Evolutionary conservation across 352 stramenopile species (phyloP), one percentile per base, ranked within the genome.

Genomic region (Aphanomyces astaci): DNA sequence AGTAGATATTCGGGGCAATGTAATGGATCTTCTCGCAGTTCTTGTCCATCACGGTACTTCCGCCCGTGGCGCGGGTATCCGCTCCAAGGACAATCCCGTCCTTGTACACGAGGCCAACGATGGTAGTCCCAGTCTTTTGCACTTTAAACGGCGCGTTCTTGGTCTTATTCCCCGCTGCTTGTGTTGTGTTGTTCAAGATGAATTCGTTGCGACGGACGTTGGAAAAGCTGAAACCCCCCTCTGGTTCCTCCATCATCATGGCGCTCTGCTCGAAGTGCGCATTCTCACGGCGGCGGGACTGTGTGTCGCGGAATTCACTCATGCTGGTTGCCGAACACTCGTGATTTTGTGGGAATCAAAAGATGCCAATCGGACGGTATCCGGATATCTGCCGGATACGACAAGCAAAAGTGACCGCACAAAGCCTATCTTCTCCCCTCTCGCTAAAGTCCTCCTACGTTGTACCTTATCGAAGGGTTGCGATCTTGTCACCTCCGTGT

Each of bases 1-100:
- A 99, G 79, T 98, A 99, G 66, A 99, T 98, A 78, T 99, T 99
- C 53, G 95, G 95, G 13, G 96, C 96, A 63, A 99, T 92, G 87
- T 99, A 99, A 76, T 99, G 96, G 73, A 99, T 99, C 83, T 99
- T 99, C 76, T 98, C 94, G 70, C 97, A 99, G 79, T 99, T 99
- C 84, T 99, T 99, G 86, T 99, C 97, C 72, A 97, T 97, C 15
- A 99, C 83, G 53, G 97, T 96, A 32, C 81, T 94, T 46, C 94
- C 96, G 27, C 87, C 92, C 1, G 97, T 99, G 22, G 97, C 97
- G 71, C 97, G 94, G 69, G 96, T 99, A 76, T 99, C 97, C 4
- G 97, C 97, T 27, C 96, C 97, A 4, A 99, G 81, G 28, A 99
- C 95, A 0, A 99, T 90, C 24, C 96, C 96, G 59, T 97, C 94